Evolutionary conservation across 371 early-diverging fungal species (phyloP).

Genomic region (Lichtheimia ornata): DNA sequence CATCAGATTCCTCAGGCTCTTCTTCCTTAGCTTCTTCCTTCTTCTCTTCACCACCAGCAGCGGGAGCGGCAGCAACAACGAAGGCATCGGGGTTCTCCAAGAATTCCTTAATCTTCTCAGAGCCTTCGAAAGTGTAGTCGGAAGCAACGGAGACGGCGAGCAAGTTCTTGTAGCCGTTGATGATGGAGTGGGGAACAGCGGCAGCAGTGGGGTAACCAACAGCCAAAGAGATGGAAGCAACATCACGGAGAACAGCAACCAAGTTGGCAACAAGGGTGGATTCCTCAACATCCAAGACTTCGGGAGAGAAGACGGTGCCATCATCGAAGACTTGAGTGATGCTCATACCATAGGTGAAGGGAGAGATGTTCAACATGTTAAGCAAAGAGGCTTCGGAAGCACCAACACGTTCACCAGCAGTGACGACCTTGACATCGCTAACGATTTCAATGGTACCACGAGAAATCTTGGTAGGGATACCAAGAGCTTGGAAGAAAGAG

Average conservation of each 20-base stretch:
- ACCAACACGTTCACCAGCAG: slow-evolving; percentile 94
- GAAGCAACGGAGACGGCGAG: slow-evolving; percentile 90
- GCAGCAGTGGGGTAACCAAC: slow-evolving; percentile 94
- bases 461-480: slow-evolving; percentile 99
- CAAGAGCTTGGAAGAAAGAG: slow-evolving; percentile 99
- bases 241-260: slow-evolving; percentile 77
- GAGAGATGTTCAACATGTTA: slow-evolving; percentile 99
- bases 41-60: slow-evolving; percentile 55
- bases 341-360: slow-evolving; percentile 99
- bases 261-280: slow-evolving; percentile 80
- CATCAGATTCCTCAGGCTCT: slow-evolving; percentile 61
- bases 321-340: slow-evolving; percentile 94
- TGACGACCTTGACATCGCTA: slow-evolving; percentile 92
- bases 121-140: slow-evolving; percentile 92
- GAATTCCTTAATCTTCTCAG: slow-evolving; percentile 92
- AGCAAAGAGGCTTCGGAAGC: slow-evolving; percentile 98
- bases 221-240: slow-evolving; percentile 96
- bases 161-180: slow-evolving; percentile 97
- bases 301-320: slow-evolving; percentile 90
- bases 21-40: slow-evolving; percentile 43
- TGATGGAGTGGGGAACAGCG: slow-evolving; percentile 95
- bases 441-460: slow-evolving; percentile 99
- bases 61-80: slow-evolving; percentile 71
- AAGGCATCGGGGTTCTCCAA: slow-evolving; percentile 87
- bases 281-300: slow-evolving; percentile 94